A percentile compares a stretch with the other conserved stretches of the same genome.
Evolutionary conservation across 2,329 filamentous ascomycete genomes (phyloP).

Genomic region (Aspergillus brasiliensis): DNA sequence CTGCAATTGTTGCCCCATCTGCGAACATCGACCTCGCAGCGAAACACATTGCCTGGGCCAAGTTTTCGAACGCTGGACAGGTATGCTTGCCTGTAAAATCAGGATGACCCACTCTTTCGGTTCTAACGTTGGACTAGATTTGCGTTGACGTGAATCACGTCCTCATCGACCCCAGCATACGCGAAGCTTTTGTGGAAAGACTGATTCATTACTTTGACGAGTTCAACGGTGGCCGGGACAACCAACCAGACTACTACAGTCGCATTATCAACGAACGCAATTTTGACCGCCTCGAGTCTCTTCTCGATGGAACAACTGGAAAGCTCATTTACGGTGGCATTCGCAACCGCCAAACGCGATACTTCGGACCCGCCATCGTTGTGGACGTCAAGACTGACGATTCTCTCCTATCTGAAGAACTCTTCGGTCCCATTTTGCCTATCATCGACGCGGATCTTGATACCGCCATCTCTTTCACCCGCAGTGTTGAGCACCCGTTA

Average conservation of each 20-base stretch:
- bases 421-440: conserved; percentile 51
- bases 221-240: conserved; percentile 28
- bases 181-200: conserved; percentile 39
- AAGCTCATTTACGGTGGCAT: conserved; percentile 41
- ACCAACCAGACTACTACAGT: conserved; percentile 23
- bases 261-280: conserved; percentile 49
- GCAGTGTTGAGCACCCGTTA: conserved; percentile 37
- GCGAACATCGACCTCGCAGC: conserved; percentile 49
- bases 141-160: conserved; percentile 49
- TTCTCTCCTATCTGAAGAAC: conserved; percentile 47
- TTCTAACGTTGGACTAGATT: conserved; percentile 15
- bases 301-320: conserved; percentile 43
- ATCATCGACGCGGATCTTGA: conserved; percentile 36
- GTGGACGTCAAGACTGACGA: conserved; percentile 40
- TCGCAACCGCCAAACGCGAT: conserved; percentile 30
- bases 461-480: conserved; percentile 31
- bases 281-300: conserved; percentile 43
- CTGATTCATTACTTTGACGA: conserved; percentile 39
- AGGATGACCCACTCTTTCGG: neutral
- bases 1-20: conserved; percentile 45
- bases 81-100: conserved; percentile 2
- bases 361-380: conserved; percentile 45
- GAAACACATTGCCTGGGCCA: conserved; percentile 47
- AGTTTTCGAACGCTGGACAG: conserved; percentile 49
- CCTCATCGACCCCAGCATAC: conserved; percentile 45